Percentiles rank a stretch among this genome's conserved stretches.
These are phyloP conservation scores for Mortierella sp. DNA, from an alignment of 371 early-diverging fungal genomes.

Conservation along the genomic window DNA sequence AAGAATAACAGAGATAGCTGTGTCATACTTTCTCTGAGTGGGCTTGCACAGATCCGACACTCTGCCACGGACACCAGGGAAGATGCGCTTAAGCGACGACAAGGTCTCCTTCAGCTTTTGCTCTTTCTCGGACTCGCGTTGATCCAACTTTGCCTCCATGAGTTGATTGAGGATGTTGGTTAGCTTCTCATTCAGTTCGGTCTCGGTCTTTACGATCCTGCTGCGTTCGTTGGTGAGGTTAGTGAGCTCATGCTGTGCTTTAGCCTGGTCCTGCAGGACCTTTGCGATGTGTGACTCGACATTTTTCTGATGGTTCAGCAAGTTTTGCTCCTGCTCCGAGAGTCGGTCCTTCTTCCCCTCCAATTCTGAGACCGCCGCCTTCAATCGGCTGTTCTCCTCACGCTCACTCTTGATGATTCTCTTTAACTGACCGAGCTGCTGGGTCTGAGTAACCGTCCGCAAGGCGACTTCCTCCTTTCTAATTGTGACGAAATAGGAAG, in stretches of 20 bases:
- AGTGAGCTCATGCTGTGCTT: conserved; percentile 53
- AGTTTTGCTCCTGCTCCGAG: conserved; percentile 62
- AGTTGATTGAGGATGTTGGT: conserved; percentile 79
- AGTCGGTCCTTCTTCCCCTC: conserved; percentile 64
- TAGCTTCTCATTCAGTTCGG: conserved; percentile 87
- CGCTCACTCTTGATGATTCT: conserved; percentile 75
- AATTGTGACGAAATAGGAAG: background rate
- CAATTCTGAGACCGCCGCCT: conserved; percentile 71
- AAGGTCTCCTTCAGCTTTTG: conserved; percentile 81
- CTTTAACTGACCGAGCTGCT: conserved; percentile 75
- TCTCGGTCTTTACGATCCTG: conserved; percentile 67
- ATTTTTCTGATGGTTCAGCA: conserved; percentile 54
- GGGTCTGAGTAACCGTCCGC: conserved; percentile 74
- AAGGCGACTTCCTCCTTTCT: conserved; percentile 82
- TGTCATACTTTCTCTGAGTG: conserved; percentile 93
- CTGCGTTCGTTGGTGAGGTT: conserved; percentile 40
- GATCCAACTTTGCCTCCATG: conserved; percentile 84
- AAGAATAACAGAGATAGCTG: conserved; percentile 84
- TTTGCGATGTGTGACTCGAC: conserved; percentile 57
- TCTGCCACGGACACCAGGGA: conserved; percentile 93
- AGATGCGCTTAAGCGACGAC: conserved; percentile 86
- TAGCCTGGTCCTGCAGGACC: conserved; percentile 60
- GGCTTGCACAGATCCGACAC: conserved; percentile 94
- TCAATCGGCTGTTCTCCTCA: conserved; percentile 70
- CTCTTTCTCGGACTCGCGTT: conserved; percentile 87